phyloP scores from a whole-genome alignment of 768 basidiomycete genomes.

The Trametes punicea region DNA sequence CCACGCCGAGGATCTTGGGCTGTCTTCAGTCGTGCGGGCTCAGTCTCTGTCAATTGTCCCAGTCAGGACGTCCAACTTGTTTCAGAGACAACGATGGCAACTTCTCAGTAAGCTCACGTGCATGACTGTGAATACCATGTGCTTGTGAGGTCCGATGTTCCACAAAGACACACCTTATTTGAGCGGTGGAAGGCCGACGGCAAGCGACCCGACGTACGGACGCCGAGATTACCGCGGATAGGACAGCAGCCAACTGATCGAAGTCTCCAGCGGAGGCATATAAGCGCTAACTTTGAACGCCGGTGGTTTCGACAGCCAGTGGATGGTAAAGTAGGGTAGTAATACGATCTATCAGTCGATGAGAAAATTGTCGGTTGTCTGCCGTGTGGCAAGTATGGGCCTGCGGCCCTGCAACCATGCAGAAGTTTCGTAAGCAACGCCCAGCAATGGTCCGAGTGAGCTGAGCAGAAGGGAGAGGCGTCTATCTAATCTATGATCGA shows the following conservation, averaged over 20 bases:
- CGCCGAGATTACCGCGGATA: background rate
- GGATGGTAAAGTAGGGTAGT: no score
- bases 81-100: background rate
- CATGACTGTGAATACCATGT: background rate
- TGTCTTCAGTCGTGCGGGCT: background rate
- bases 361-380: no score
- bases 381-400: no score
- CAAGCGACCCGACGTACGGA: background rate
- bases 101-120: no score
- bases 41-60: background rate
- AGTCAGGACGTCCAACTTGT: background rate
- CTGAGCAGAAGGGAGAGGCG: background rate
- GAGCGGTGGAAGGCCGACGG: slow-evolving; percentile 1
- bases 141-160: background rate
- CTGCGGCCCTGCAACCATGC: no score
- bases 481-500: slow-evolving; percentile 5
- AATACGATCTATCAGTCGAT: no score
- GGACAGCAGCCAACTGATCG: no score
- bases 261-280: no score
- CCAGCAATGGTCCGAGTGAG: no score
- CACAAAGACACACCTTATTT: background rate
- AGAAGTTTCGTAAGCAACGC: no score
- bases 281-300: no score
- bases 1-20: slow-evolving; percentile 3
- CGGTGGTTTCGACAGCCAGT: no score